A percentile compares a stretch with the other conserved stretches of the same genome.
Evolutionary conservation across 1,284 basidiomycete genomes (phyloP).

Genomic region (Irpex sp.): DNA sequence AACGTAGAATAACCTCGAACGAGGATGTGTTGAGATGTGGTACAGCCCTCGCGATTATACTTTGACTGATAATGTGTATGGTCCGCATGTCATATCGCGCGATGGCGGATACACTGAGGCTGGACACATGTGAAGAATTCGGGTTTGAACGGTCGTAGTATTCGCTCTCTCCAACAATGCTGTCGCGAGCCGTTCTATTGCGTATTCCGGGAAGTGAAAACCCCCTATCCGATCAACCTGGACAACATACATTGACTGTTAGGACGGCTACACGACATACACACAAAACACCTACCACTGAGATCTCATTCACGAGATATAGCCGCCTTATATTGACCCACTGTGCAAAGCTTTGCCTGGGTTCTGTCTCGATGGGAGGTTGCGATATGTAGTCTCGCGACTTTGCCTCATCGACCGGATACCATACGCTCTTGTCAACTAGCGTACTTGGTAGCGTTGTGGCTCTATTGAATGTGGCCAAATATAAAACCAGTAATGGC

Average conservation of each 20-base stretch:
- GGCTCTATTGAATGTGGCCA: not conserved
- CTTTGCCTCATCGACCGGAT: not conserved
- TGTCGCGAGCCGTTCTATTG: not conserved
- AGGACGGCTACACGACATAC: too few species aligned
- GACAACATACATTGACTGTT: not conserved
- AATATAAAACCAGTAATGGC: not conserved
- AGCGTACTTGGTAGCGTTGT: not conserved
- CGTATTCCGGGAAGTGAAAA: not conserved
- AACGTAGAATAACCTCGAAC: too few species aligned
- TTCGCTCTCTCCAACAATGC: not conserved
- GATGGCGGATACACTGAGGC: too few species aligned
- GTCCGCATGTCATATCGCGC: too few species aligned
- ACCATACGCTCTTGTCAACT: not conserved
- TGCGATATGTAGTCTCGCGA: not conserved
- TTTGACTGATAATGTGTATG: too few species aligned
- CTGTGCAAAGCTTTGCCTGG: not conserved
- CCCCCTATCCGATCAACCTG: not conserved
- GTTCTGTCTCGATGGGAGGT: not conserved
- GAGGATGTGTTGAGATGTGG: too few species aligned
- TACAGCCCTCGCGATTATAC: too few species aligned
- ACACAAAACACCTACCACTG: not conserved
- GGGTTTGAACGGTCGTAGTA: not conserved
- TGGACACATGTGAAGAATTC: too few species aligned
- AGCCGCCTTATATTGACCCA: not conserved
- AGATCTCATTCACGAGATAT: not conserved